Base-by-base conservation (phyloP, 768 basidiomycete genomes). In the Pleurotus eryngii region DNA sequence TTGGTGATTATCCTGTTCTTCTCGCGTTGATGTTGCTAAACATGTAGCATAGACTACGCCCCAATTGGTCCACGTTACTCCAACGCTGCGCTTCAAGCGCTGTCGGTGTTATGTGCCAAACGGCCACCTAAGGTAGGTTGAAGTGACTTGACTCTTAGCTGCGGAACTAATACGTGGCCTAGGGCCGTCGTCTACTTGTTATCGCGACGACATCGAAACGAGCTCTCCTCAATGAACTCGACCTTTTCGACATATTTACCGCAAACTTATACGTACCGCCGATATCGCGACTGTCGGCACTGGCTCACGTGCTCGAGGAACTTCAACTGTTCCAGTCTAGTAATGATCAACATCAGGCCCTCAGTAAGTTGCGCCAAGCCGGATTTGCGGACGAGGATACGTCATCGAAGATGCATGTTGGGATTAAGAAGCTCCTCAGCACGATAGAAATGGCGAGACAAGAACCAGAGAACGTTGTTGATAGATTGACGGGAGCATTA, bases 21-120 rank as follows among this genome's bases (percentile, higher is more conserved):
- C 14, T 30, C 5, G 20, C 15, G 38, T 45, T 18, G 7, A 2
- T 12, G 53, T 18, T 26, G 4, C 40, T 47, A 3, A 40, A 46
- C 9, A 24, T 12, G 15, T 37, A 27, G 11, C 59, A 15, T 22
- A 95, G 96, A 98, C 62, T 99, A 94, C 90, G 95, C 93, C 5
- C 93, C 95, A 3, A 88, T 99, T 73, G 96, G 96, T 2, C 92
- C 89, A n/a, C 81, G 95, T 48, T 99, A 98, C 74, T 98, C 96
- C 1, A 98, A 98, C 69, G 78, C 87, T 6, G 92, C 98, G 4
- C 77, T 99, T 20, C 97, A 98, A 70, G 80, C 95, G 0, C 73
- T 99, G 15, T 76, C 97, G 50, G 95, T 98, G 0, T 76, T 99
- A 22, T 85, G 98, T 59, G 85, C 84, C 46, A 87, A 92, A 60